phyloP scores from a whole-genome alignment of 352 stramenopile genomes.

The Thalassiosira delicatula region DNA sequence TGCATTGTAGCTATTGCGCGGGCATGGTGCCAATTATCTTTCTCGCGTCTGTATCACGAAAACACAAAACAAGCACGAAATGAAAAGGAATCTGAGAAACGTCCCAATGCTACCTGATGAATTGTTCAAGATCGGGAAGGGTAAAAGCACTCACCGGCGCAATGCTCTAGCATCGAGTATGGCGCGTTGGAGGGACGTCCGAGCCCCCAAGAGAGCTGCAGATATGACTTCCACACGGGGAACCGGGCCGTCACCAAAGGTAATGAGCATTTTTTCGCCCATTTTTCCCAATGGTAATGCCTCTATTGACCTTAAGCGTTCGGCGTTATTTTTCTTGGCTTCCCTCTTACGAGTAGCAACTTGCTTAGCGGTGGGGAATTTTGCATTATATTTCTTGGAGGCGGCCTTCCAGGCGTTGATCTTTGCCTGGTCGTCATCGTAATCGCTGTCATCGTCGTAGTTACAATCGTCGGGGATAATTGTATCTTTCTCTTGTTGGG shows the following conservation, averaged over 20 bases:
- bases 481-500: not conserved
- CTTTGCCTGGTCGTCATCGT: constrained; percentile 18
- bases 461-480: constrained; percentile 47
- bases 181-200: no score
- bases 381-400: constrained; percentile 2
- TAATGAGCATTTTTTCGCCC: no score
- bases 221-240: no score
- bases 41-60: constrained; percentile 48
- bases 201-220: no score
- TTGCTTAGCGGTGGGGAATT: constrained; percentile 3
- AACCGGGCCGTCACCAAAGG: no score
- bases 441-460: constrained; percentile 51
- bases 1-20: constrained; percentile 42
- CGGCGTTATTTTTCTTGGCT: constrained; percentile 15
- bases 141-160: no score
- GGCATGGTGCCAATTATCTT: constrained; percentile 52
- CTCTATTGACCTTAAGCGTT: constrained; percentile 47
- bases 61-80: no score
- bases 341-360: not conserved
- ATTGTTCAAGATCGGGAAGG: no score
- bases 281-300: constrained; percentile 74
- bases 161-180: no score
- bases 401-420: not conserved
- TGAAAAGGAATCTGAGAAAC: no score
- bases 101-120: no score